phyloP scores from a whole-genome alignment of 2,329 filamentous ascomycete genomes.

The Berkeleyomyces basicola region DNA sequence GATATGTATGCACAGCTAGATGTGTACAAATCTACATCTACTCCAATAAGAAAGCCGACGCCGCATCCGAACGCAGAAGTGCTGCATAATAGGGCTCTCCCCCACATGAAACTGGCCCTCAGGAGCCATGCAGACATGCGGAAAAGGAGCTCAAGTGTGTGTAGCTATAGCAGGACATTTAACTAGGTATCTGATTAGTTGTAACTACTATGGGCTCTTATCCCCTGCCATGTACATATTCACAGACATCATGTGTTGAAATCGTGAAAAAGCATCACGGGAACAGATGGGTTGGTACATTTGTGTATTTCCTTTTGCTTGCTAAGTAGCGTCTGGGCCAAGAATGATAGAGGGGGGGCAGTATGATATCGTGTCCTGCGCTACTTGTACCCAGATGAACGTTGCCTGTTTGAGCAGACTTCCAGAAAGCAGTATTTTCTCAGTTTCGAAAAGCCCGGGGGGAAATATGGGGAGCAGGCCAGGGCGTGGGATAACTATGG shows the following conservation, averaged over 20 bases:
- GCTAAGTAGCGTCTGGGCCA: background rate
- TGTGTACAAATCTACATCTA: no score
- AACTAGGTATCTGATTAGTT: no score
- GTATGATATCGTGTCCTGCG: background rate
- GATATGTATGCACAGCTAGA: no score
- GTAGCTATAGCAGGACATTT: background rate
- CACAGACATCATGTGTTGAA: no score
- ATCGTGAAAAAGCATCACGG: background rate
- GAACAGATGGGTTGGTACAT: background rate
- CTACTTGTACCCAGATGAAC: background rate
- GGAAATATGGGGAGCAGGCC: background rate
- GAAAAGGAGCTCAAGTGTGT: background rate
- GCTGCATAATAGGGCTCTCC: background rate
- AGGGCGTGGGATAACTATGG: background rate
- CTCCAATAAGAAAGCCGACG: no score
- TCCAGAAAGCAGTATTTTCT: background rate
- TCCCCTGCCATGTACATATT: no score
- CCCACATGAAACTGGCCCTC: background rate
- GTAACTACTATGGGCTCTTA: no score
- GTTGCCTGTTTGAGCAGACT: background rate
- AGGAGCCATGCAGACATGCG: background rate
- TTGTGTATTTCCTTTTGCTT: background rate
- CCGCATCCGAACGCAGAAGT: background rate
- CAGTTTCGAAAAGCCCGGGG: background rate
- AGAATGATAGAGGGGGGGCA: background rate